Percentiles rank a stretch among this genome's conserved stretches.
Evolutionary conservation across 2,329 filamentous ascomycete species (phyloP).

Genomic region (Epichloe gansuensis): DNA sequence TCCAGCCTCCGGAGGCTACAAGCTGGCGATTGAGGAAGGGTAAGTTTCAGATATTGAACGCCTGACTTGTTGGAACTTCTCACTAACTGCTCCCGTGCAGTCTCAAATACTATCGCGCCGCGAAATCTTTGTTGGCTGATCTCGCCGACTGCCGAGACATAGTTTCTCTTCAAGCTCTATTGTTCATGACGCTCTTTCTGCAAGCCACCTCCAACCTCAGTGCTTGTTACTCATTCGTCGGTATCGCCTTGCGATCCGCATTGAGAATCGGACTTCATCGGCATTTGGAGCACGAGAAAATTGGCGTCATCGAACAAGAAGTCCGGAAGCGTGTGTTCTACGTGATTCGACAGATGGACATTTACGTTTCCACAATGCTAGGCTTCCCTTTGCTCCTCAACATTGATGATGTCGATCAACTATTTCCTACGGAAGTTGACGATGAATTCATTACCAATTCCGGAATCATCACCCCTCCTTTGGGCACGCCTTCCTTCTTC

Average conservation of each 20-base stretch:
- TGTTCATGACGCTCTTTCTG: slow-evolving; percentile 71
- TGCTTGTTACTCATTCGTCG: slow-evolving; percentile 69
- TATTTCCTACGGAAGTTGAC: slow-evolving; percentile 50
- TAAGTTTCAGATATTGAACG: slow-evolving; percentile 19
- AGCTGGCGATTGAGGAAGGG: slow-evolving; percentile 43
- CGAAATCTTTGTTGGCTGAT: slow-evolving; percentile 52
- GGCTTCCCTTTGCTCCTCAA: slow-evolving; percentile 53
- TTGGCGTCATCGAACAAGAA: slow-evolving; percentile 51
- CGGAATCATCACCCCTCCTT: slow-evolving; percentile 40
- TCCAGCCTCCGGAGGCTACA: slow-evolving; percentile 35
- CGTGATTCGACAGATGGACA: slow-evolving; percentile 57
- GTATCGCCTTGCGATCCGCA: slow-evolving; percentile 63
- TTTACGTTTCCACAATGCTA: slow-evolving; percentile 53
- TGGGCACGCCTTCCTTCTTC: slow-evolving; percentile 44
- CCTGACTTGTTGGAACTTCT: slow-evolving; percentile 11
- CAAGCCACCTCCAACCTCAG: slow-evolving; percentile 68
- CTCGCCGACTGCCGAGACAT: slow-evolving; percentile 61
- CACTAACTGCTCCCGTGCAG: slow-evolving; percentile 26
- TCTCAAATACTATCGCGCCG: slow-evolving; percentile 60
- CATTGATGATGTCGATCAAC: slow-evolving; percentile 54
- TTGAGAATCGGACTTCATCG: slow-evolving; percentile 68
- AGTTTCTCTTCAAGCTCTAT: slow-evolving; percentile 57
- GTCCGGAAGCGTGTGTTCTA: slow-evolving; percentile 53
- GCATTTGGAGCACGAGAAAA: slow-evolving; percentile 49
- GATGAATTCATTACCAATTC: slow-evolving; percentile 53